A percentile compares a stretch with the other conserved stretches of the same genome.
These are phyloP conservation scores for Aspergillus niger DNA, from an alignment of 2,329 filamentous ascomycete genomes.

Conservation along the genomic window DNA sequence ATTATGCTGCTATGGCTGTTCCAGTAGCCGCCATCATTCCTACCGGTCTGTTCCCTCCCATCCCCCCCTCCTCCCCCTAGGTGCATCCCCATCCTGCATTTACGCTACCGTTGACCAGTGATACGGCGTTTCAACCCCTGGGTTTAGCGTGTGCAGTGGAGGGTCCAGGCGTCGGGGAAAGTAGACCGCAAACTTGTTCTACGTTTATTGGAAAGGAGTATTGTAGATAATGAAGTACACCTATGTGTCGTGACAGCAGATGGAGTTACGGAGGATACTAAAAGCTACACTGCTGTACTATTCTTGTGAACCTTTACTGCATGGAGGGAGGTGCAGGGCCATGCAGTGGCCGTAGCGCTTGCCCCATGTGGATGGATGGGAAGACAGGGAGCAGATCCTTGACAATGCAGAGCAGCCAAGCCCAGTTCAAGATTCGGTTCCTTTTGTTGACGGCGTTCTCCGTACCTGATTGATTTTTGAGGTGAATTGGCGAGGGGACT, in stretches of 20 bases:
- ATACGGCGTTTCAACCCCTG: neutral
- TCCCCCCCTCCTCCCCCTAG: neutral
- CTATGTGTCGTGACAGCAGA: neutral
- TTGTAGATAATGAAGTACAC: neutral
- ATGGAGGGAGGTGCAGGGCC: constrained; percentile 3
- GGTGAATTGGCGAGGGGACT: neutral
- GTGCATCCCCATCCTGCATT: constrained; percentile 8
- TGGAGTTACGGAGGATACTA: neutral
- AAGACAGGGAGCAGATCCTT: constrained; percentile 3
- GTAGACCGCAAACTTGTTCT: neutral
- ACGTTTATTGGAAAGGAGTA: neutral
- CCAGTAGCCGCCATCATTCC: constrained; percentile 14
- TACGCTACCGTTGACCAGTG: constrained; percentile 6
- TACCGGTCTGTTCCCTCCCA: neutral
- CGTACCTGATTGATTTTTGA: neutral
- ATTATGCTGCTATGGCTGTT: constrained; percentile 10
- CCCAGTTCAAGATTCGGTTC: neutral
- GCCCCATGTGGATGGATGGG: constrained; percentile 7
- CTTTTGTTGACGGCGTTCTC: constrained; percentile 1
- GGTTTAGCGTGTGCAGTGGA: neutral
- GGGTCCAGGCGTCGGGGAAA: neutral
- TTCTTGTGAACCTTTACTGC: neutral
- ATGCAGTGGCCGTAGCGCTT: constrained; percentile 9
- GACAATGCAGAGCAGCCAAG: constrained; percentile 3
- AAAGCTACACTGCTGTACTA: neutral